Evolutionary conservation across 305 asterid genomes (phyloP).

Genomic region (Fraxinus xanthoxyloides): DNA sequence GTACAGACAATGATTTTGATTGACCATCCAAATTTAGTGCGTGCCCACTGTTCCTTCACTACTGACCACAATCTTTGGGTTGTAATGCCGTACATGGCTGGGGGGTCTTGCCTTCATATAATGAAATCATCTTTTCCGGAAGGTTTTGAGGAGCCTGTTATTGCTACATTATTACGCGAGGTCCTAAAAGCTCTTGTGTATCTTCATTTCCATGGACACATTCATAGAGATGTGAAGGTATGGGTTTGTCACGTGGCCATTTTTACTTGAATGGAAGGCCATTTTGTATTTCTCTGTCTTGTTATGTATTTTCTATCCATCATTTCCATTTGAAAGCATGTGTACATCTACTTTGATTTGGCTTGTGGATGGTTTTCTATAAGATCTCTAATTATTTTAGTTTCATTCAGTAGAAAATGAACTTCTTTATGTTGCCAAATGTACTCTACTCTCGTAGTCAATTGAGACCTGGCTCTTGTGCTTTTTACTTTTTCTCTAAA

Average conservation of each 20-base stretch:
- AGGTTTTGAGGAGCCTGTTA: conserved; percentile 95
- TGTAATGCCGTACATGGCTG: conserved; percentile 95
- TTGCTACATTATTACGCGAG: conserved; percentile 82
- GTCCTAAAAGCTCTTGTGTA: conserved; percentile 93
- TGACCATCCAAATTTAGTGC: conserved; percentile 87
- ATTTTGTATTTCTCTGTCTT: conserved; percentile 1
- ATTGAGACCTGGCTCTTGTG: conserved; percentile 11
- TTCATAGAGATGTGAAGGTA: conserved; percentile 98
- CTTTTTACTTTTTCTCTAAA: neutral
- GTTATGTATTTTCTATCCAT: neutral
- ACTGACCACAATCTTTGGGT: conserved; percentile 87
- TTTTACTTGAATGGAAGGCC: conserved; percentile 1
- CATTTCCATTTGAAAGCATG: conserved; percentile 11
- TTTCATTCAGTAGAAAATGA: neutral
- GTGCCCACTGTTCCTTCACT: conserved; percentile 92
- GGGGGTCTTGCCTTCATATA: conserved; percentile 96
- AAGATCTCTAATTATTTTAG: neutral
- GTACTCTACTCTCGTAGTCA: conserved; percentile 4
- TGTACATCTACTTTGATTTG: conserved; percentile 7
- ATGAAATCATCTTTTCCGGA: conserved; percentile 88
- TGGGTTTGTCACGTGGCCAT: conserved; percentile 6
- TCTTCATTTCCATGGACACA: conserved; percentile 87
- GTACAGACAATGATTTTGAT: conserved; percentile 87
- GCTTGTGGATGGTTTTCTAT: neutral
- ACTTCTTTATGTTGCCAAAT: neutral